phyloP scores from a whole-genome alignment of 225 moss, liverwort and hornwort genomes.

The Polytrichum formosum region DNA sequence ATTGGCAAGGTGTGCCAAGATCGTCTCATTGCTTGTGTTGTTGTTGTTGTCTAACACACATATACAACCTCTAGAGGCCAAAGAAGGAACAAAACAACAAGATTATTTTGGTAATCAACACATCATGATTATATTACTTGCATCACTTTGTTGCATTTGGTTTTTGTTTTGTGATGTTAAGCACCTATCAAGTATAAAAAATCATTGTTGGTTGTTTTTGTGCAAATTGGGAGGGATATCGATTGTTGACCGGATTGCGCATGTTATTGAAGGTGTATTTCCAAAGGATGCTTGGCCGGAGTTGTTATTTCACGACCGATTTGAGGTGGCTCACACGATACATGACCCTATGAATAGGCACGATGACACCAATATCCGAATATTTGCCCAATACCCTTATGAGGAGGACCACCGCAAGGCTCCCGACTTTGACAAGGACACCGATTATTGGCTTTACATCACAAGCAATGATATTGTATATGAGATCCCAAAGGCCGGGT shows the following conservation, averaged over 20 bases:
- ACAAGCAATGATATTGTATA: slow-evolving; percentile 33
- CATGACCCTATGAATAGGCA: slow-evolving; percentile 13
- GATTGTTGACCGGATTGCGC: neutral
- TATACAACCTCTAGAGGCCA: too few relatives aligned
- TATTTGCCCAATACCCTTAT: slow-evolving; percentile 36
- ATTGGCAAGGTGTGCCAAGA: too few relatives aligned
- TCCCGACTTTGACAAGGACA: slow-evolving; percentile 26
- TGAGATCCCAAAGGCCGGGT: slow-evolving; percentile 44
- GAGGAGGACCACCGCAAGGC: slow-evolving; percentile 3
- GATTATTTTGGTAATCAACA: too few relatives aligned
- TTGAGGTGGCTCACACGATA: slow-evolving; percentile 20
- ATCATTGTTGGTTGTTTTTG: too few relatives aligned
- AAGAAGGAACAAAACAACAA: too few relatives aligned
- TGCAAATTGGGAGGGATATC: too few relatives aligned
- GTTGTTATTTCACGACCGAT: slow-evolving; percentile 30
- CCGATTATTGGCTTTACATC: slow-evolving; percentile 46
- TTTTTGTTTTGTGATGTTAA: too few relatives aligned
- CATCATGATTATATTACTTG: too few relatives aligned
- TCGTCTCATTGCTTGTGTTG: too few relatives aligned
- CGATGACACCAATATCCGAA: slow-evolving; percentile 9
- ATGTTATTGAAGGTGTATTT: slow-evolving; percentile 25
- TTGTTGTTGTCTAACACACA: too few relatives aligned
- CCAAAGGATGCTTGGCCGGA: slow-evolving; percentile 42
- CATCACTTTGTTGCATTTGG: too few relatives aligned
- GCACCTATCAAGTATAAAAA: too few relatives aligned